Conservation (phyloP, 768 basidiomycete species). For the Asterophora parasitica region DNA sequence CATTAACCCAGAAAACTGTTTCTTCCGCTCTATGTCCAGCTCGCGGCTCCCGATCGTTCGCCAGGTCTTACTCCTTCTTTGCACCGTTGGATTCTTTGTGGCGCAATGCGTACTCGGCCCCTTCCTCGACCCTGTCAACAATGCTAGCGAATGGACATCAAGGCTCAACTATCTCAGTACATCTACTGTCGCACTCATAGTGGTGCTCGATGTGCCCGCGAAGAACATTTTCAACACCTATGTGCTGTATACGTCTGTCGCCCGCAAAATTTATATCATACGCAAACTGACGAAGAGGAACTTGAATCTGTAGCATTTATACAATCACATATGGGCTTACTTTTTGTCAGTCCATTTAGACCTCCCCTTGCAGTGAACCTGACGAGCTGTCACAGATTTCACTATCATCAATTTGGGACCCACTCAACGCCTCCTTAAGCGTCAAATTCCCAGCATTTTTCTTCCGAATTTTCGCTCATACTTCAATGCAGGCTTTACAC, state of each 20-base stretch:
- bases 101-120: slow-evolving; percentile 58
- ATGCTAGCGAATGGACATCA: slow-evolving; percentile 73
- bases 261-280: neutral
- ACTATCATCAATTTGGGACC: slow-evolving; percentile 48
- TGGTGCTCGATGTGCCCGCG: slow-evolving; percentile 55
- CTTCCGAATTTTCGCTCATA: neutral
- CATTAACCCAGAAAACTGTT: slow-evolving; percentile 67
- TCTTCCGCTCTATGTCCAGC: slow-evolving; percentile 55
- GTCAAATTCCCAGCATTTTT: slow-evolving; percentile 30
- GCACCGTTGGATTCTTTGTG: slow-evolving; percentile 55
- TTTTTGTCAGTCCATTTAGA: slow-evolving; percentile 46
- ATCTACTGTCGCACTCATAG: slow-evolving; percentile 56
- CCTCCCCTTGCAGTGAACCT: neutral
- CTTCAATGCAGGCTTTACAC: slow-evolving; percentile 41
- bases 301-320: slow-evolving; percentile 42
- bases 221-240: slow-evolving; percentile 53
- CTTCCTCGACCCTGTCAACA: slow-evolving; percentile 66
- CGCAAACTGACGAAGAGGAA: too few relatives aligned
- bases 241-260: slow-evolving; percentile 58
- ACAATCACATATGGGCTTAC: slow-evolving; percentile 62
- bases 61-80: slow-evolving; percentile 54
- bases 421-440: slow-evolving; percentile 55
- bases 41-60: slow-evolving; percentile 50
- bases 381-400: slow-evolving; percentile 47
- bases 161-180: slow-evolving; percentile 67